A percentile compares a stretch with the other conserved stretches of the same genome.
Evolutionary conservation across 805 yeast species (phyloP).

Genomic region (Cyberlindnera meyerae): DNA sequence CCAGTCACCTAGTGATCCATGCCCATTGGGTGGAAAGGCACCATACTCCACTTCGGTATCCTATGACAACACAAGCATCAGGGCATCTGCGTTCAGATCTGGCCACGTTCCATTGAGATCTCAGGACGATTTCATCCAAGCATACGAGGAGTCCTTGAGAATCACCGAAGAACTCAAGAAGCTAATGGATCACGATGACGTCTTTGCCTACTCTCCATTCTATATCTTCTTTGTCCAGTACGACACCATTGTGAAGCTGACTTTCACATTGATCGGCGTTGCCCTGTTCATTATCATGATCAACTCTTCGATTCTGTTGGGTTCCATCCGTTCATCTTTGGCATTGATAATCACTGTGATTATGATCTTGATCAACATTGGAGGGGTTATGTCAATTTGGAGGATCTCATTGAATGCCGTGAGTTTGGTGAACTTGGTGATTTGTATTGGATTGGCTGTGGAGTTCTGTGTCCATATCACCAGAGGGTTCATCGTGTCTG

Average conservation of each 20-base stretch:
- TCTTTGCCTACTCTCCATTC: conserved; percentile 91
- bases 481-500: conserved; percentile 53
- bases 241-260: conserved; percentile 52
- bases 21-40: conserved; percentile 95
- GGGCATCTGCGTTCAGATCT: conserved; percentile 69
- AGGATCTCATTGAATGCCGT: conserved; percentile 81
- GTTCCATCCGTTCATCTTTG: conserved; percentile 57
- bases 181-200: conserved; percentile 37
- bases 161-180: conserved; percentile 52
- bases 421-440: conserved; percentile 79
- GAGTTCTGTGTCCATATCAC: conserved; percentile 90
- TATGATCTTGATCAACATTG: conserved; percentile 65
- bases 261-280: conserved; percentile 46
- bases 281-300: conserved; percentile 52
- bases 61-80: conserved; percentile 35
- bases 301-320: conserved; percentile 54
- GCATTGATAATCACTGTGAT: conserved; percentile 54
- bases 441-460: conserved; percentile 90
- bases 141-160: conserved; percentile 67
- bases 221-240: conserved; percentile 93
- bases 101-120: conserved; percentile 76
- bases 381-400: conserved; percentile 76
- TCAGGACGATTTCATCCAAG: conserved; percentile 78
- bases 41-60: conserved; percentile 68
- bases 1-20: conserved; percentile 74